A percentile compares a stretch with the other conserved stretches of the same genome.
phyloP scores from a whole-genome alignment of 305 asterid genomes.

The Stenogyne calaminthoides region DNA sequence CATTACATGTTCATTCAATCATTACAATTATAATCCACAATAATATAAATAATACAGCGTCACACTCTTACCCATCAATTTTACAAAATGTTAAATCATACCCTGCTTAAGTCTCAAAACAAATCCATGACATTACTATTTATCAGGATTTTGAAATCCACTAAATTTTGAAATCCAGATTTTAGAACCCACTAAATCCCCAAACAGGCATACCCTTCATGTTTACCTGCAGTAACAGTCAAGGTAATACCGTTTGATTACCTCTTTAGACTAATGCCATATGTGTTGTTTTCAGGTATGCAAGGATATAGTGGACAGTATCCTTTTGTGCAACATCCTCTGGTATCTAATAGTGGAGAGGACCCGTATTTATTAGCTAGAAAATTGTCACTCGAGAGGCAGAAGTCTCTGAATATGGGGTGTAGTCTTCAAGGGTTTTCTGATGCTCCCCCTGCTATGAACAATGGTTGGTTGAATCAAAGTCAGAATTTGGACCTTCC shows the following conservation, averaged over 20 bases:
- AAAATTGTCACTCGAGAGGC: constrained; percentile 67
- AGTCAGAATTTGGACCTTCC: constrained; percentile 48
- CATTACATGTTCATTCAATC: too few species aligned
- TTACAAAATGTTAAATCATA: too few species aligned
- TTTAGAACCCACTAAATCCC: too few species aligned
- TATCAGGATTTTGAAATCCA: too few species aligned
- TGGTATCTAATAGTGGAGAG: constrained; percentile 60
- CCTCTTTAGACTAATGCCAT: background rate
- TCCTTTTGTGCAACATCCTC: constrained; percentile 43
- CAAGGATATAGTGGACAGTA: constrained; percentile 59
- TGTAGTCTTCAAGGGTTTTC: constrained; percentile 35
- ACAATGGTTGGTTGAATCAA: constrained; percentile 64
- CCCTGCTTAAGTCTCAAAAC: too few species aligned
- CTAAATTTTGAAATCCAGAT: too few species aligned
- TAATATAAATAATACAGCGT: too few species aligned
- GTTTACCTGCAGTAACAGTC: background rate
- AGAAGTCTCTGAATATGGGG: constrained; percentile 63
- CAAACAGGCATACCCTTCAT: background rate
- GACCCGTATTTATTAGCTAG: constrained; percentile 59
- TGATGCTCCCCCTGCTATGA: constrained; percentile 41
- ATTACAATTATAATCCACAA: too few species aligned
- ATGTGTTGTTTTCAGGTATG: constrained; percentile 50
- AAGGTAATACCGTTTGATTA: background rate
- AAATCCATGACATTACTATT: too few species aligned
- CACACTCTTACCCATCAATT: too few species aligned